Conservation (phyloP, 176 grass and related monocot genomes). For the Eragrostis curvula region DNA sequence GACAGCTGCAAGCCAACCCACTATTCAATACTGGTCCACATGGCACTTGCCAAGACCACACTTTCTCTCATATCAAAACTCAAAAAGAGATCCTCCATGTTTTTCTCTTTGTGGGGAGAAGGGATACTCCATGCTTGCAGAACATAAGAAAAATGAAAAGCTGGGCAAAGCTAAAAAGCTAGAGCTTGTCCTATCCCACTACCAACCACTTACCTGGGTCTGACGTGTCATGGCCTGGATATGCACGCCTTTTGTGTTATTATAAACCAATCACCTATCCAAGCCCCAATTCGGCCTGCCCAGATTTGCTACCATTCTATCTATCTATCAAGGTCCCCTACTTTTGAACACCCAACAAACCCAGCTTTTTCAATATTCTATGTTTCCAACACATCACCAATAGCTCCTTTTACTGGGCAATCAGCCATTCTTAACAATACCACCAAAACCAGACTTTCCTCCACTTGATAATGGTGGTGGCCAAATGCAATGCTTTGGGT, state of each 20-base stretch:
- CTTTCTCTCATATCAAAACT: conserved; percentile 60
- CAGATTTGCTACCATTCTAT: conserved; percentile 49
- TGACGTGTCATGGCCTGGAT: conserved; percentile 63
- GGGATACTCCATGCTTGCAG: conserved; percentile 47
- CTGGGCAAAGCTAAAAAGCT: conserved; percentile 63
- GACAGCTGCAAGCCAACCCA: conserved; percentile 63
- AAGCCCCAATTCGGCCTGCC: conserved; percentile 42
- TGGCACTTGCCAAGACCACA: conserved; percentile 51
- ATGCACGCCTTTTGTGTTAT: conserved; percentile 52
- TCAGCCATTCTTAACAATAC: conserved; percentile 52
- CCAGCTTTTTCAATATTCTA: conserved; percentile 50
- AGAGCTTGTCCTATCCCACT: conserved; percentile 74
- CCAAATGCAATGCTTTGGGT: conserved; percentile 53
- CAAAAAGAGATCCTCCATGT: conserved; percentile 47
- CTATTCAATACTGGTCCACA: conserved; percentile 55
- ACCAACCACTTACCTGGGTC: conserved; percentile 62
- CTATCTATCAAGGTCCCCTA: conserved; percentile 40
- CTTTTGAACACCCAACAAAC: conserved; percentile 45
- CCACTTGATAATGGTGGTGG: conserved; percentile 58
- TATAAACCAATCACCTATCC: conserved; percentile 48
- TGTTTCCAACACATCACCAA: conserved; percentile 38
- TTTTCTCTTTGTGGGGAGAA: conserved; percentile 22
- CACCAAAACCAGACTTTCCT: conserved; percentile 60
- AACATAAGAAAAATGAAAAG: conserved; percentile 58
- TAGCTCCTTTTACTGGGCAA: conserved; percentile 47